A percentile compares a stretch with the other conserved stretches of the same genome.
Conservation (phyloP, 2,329 filamentous ascomycete genomes). For the Aureobasidium sp. region DNA sequence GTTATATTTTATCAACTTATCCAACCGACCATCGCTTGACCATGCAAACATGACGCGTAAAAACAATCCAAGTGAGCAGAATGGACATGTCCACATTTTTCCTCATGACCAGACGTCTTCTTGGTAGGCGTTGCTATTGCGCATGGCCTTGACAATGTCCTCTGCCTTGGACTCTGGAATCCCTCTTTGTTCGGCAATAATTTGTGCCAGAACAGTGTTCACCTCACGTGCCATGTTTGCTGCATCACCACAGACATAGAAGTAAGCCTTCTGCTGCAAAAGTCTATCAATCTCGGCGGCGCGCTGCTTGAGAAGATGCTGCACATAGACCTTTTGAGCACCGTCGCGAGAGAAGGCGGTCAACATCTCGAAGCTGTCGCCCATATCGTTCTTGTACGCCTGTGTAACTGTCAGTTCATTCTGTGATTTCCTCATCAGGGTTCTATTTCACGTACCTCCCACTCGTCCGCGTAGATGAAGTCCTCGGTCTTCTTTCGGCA, state of each 20-base stretch:
- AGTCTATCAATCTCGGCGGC: slow-evolving; percentile 80
- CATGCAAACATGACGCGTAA: slow-evolving; percentile 6
- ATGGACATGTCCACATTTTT: not conserved
- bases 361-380: slow-evolving; percentile 81
- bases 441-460: slow-evolving; percentile 59
- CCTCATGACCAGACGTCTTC: slow-evolving; percentile 59
- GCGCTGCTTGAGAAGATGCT: slow-evolving; percentile 79
- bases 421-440: not conserved
- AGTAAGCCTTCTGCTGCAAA: slow-evolving; percentile 77
- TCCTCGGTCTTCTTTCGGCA: slow-evolving; percentile 84
- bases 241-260: slow-evolving; percentile 97
- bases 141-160: slow-evolving; percentile 95
- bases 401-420: slow-evolving; percentile 29
- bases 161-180: slow-evolving; percentile 81
- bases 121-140: slow-evolving; percentile 91
- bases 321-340: slow-evolving; percentile 88
- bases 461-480: slow-evolving; percentile 86
- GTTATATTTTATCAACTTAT: slow-evolving; percentile 8
- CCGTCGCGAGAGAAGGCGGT: slow-evolving; percentile 92
- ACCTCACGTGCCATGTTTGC: slow-evolving; percentile 59
- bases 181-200: slow-evolving; percentile 75
- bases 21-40: slow-evolving; percentile 6
- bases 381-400: slow-evolving; percentile 75
- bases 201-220: slow-evolving; percentile 69
- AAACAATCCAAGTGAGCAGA: not conserved